Base-by-base conservation (phyloP, 371 early-diverging fungal genomes). In the Antonospora locustae region DNA sequence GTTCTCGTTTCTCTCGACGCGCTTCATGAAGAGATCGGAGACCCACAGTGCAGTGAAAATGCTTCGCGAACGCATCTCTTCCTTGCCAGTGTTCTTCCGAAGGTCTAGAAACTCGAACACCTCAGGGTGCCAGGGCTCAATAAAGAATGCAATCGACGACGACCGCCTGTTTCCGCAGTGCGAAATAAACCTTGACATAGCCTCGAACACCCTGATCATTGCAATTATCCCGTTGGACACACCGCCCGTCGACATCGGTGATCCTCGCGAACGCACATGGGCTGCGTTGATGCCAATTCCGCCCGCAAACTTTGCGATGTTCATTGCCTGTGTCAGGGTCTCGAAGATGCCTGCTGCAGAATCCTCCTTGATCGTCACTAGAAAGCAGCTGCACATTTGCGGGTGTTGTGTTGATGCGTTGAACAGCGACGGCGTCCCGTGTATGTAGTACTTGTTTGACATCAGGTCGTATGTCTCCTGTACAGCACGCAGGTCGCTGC, bases 61-160 rank as follows among this genome's bases (percentile, higher is more conserved):
- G 72, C 94, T 93, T 51, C 96, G 85, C 2, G 95, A 91, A 40
- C 98, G 82, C 55, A 77, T 73, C 75, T 96, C 95, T 59, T 97
- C 98, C 69, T 86, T 88, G 58, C 98, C 96, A 47, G 87, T 86
- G 79, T 96, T 97, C 80, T 93, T 94, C 74, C 86, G 82, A 61
- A 97, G 74, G 53, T 94, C 95, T 51, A 97, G 72, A 74, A 95
- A 95, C 45, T 87, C 88, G 73, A 93, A 90, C 11, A 97, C 81
- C 70, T 97, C 98, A 2, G 86, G 79, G 67, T 97, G 98, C 95
- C 98, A 97, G 6, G 95, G 94, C 74, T 97, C 98, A 37, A 96
- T 77, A 73, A 89, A 97, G 66, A 97, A 83, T 50, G 95, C 94
- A 75, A 93, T 91, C 3, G 91, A 88, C n/a, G 93, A 91, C 1